These are phyloP conservation scores for Grosmannia clavigera DNA, from an alignment of 2,329 filamentous ascomycete genomes.

Conservation along the genomic window DNA sequence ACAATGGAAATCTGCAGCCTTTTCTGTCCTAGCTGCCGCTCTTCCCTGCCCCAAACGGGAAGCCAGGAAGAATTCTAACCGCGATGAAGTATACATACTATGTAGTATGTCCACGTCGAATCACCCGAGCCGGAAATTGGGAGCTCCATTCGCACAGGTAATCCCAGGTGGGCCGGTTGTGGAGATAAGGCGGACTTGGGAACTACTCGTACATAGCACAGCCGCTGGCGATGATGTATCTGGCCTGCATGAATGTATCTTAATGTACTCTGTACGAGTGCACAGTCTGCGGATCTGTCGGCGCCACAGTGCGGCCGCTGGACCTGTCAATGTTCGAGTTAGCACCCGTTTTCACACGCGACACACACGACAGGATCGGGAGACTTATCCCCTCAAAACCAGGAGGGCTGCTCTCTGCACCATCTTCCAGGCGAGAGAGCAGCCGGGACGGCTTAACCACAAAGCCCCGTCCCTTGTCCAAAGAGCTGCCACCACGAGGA, in stretches of 20 bases:
- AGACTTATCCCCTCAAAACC: conserved; percentile 36
- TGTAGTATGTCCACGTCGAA: neutral
- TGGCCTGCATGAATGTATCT: no score
- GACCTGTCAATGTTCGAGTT: no score
- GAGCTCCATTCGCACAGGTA: neutral
- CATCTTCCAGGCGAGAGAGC: conserved; percentile 36
- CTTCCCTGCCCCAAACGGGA: neutral
- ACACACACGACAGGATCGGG: neutral
- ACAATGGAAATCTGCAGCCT: neutral
- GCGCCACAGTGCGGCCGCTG: no score
- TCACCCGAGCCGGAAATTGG: neutral
- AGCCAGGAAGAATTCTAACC: neutral
- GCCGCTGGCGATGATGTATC: no score
- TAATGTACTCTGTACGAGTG: no score
- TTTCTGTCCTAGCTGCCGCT: neutral
- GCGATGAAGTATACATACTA: neutral
- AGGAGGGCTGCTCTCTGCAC: conserved; percentile 34
- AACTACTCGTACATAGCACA: neutral
- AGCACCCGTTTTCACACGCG: no score
- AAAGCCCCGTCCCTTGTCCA: conserved; percentile 25
- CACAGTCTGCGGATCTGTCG: no score
- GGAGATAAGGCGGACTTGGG: neutral
- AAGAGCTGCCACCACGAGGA: conserved; percentile 5
- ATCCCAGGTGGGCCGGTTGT: neutral
- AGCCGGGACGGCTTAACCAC: conserved; percentile 31